Conservation (phyloP, 768 basidiomycete species). For the Boletus tomentosulus region DNA sequence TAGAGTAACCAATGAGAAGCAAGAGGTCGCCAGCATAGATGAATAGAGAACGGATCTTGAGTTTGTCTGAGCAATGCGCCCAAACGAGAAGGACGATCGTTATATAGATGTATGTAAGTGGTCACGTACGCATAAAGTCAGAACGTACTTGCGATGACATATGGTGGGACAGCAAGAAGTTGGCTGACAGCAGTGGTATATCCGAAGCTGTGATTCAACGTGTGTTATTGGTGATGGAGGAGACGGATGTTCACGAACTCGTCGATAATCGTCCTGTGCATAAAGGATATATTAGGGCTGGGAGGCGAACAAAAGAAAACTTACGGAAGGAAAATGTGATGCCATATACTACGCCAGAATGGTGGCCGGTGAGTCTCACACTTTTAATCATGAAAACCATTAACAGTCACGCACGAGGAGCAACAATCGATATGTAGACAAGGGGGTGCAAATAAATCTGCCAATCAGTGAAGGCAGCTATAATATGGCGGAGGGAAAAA, state of each 20-base stretch:
- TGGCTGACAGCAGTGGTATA: slow-evolving; percentile 53
- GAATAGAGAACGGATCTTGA: slow-evolving; percentile 53
- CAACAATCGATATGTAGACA: slow-evolving; percentile 46
- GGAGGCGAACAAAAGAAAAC: slow-evolving; percentile 26
- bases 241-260: slow-evolving; percentile 26
- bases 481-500: slow-evolving; percentile 49
- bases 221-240: neutral
- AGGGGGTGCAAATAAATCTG: slow-evolving; percentile 37
- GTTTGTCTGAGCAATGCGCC: slow-evolving; percentile 56
- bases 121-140: neutral
- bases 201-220: slow-evolving; percentile 45
- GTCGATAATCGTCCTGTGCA: slow-evolving; percentile 53
- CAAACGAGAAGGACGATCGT: slow-evolving; percentile 51
- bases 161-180: slow-evolving; percentile 66
- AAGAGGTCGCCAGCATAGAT: slow-evolving; percentile 48
- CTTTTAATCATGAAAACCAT: slow-evolving; percentile 26
- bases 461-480: slow-evolving; percentile 58
- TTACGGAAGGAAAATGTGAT: slow-evolving; percentile 71
- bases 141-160: slow-evolving; percentile 55
- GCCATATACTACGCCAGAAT: slow-evolving; percentile 48
- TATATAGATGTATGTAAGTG: slow-evolving; percentile 17
- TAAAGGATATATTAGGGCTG: neutral
- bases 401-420: too few species aligned
- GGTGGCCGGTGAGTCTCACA: neutral
- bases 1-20: slow-evolving; percentile 55